A percentile compares a stretch with the other conserved stretches of the same genome.
phyloP scores from a whole-genome alignment of 2,329 filamentous ascomycete genomes.

The Alternaria longipes region DNA sequence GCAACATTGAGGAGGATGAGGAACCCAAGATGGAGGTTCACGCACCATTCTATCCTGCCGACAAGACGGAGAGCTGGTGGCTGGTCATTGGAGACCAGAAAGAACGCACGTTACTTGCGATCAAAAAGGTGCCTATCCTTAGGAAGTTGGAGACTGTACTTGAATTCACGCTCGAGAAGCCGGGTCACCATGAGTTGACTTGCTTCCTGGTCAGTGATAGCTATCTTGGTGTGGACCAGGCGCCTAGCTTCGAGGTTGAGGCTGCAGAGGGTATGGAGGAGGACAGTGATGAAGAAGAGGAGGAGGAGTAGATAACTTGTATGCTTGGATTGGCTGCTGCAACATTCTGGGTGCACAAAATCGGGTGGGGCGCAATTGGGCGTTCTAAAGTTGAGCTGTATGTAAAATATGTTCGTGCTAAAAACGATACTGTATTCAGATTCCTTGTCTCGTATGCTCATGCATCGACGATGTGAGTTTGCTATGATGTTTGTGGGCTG shows the following conservation, averaged over 20 bases:
- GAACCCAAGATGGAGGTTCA: slow-evolving; percentile 85
- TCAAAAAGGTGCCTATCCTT: slow-evolving; percentile 92
- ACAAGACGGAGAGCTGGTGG: slow-evolving; percentile 99
- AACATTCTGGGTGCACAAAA: not conserved
- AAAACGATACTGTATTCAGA: not conserved
- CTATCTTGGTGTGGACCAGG: slow-evolving; percentile 96
- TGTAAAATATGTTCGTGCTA: slow-evolving; percentile 7
- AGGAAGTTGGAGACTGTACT: slow-evolving; percentile 79
- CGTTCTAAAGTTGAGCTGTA: not conserved
- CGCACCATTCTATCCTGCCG: slow-evolving; percentile 89
- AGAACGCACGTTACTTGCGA: slow-evolving; percentile 85
- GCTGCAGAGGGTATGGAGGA: slow-evolving; percentile 95
- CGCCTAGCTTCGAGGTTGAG: slow-evolving; percentile 83
- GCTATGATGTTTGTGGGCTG: not conserved
- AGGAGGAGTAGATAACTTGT: slow-evolving; percentile 18
- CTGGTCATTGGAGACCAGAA: slow-evolving; percentile 93
- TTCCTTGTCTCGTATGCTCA: not conserved
- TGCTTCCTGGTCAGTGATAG: slow-evolving; percentile 96
- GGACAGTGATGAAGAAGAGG: slow-evolving; percentile 84
- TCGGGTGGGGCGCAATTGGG: slow-evolving; percentile 2
- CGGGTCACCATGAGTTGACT: slow-evolving; percentile 87
- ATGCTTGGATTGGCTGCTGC: not conserved
- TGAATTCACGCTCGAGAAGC: slow-evolving; percentile 85
- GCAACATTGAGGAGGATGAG: slow-evolving; percentile 78
- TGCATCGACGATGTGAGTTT: not conserved